Evolutionary conservation across 768 basidiomycete species (phyloP), one percentile per base, ranked within the genome.

Genomic region (Psilocybe subaeruginosa): DNA sequence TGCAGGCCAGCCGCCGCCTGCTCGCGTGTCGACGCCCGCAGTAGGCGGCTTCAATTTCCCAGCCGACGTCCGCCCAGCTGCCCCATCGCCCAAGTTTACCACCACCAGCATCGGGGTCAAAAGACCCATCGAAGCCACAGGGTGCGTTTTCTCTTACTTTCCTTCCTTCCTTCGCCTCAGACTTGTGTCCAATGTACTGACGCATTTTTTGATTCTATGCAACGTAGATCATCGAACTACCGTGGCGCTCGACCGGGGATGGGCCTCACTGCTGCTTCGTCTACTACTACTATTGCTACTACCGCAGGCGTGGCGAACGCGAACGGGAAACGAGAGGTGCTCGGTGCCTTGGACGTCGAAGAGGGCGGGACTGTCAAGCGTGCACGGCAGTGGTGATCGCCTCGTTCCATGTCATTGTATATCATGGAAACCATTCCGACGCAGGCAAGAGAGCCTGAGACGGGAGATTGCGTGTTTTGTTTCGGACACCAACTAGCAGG

Each of bases 1-100:
- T 23, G 23, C 23, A 23, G 57, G 66, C 48, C 64, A 63, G 9
- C n/a, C 30, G 66, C 68, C 56, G 69, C 68, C 58, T 71, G 61
- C 53, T 35, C 71, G 70, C 37, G 66, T 74, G 11, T 35, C 68
- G 16, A 72, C 74, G 41, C 77, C 77, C 23, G 76, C 82, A 2
- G 72, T 78, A 60, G 84, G 84, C 29, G 82, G 82, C 1, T 86
- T 82, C 64, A 76, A 82, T 66, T 80, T 81, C 58, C 80, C 82
- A 0, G 71, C 79, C 52, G 81, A 78, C 23, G 70, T 77, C 37
- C 8, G 14, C 37, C 41, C 41, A 12, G 72, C 85, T 84, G 64
- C 7, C 77, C 71, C 27, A 12, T 14, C 19, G 0, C 33, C 46
- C 56, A 8, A 48, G 41, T 46, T 9, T 17, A 23, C 30, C 61